Evolutionary conservation across 805 yeast genomes (phyloP), one percentile per base, ranked within the genome.

Genomic region (Ogataea trehalophila): DNA sequence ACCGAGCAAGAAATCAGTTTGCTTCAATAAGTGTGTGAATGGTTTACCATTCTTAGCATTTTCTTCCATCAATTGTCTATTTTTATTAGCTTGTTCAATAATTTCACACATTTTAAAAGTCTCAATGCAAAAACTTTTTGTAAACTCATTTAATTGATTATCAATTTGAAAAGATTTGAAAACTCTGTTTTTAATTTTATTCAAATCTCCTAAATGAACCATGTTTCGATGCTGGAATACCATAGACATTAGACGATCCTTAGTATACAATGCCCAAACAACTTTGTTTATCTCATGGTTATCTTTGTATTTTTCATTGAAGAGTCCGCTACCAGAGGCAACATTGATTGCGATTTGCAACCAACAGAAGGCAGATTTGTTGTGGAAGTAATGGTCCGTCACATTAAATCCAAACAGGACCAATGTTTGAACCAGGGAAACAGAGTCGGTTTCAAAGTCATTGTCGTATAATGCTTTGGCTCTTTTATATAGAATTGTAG

Each of bases 401-500:
- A 33, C 20, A 13, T 34, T 33, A 33, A 47, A 16, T 6, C 49
- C 44, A 13, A 47, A 45, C 15, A 49, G 39, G 2, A 47, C 31
- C 34, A 49, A 39, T 2, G 51, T 37, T 16, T 37, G 44, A 9
- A 49, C 43, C 7, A 45, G 8, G n/a, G 33, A 34, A 9, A 49
- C 20, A 4, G 53, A 44, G 33, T 45, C 37, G 15, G 20, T 22
- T 39, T 52, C 55, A 39, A 52, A 49, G 8, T 47, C 52, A 17
- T 46, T 44, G 23, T 50, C 55, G 37, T 47, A 49, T 13, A 52
- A 46, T 2, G 31, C 6, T 20, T 39, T 45, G n/a, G 55, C 51
- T 46, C 79, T 72, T n/a, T 82, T 46, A 37, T 44, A 55, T 13
- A 59, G 34, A 4, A 55, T 35, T 5, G 37, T 31, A 3, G 56